Conservation (phyloP, 306 rosid genomes). For the Begonia masoniana region DNA sequence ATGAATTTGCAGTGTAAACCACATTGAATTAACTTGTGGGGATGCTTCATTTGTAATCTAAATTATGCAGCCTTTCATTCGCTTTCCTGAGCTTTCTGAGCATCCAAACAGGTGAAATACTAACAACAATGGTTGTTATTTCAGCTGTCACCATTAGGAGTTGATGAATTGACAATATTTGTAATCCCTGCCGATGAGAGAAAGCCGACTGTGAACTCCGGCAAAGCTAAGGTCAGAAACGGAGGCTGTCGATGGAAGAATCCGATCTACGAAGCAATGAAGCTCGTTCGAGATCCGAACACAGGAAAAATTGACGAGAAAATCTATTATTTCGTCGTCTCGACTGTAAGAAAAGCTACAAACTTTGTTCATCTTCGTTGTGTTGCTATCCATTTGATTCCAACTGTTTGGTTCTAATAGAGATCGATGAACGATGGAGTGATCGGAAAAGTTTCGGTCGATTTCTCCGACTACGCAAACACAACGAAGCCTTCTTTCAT, state of each 20-base stretch:
- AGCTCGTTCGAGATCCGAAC: constrained; percentile 46
- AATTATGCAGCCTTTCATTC: no score
- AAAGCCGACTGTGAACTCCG: constrained; percentile 56
- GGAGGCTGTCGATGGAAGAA: constrained; percentile 78
- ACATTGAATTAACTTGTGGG: neutral
- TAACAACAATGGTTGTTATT: constrained; percentile 10
- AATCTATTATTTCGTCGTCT: constrained; percentile 34
- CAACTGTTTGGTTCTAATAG: constrained; percentile 15
- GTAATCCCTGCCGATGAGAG: constrained; percentile 72
- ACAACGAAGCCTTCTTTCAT: constrained; percentile 45
- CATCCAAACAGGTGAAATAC: neutral
- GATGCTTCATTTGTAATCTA: neutral
- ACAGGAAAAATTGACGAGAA: constrained; percentile 64
- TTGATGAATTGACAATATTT: constrained; percentile 58
- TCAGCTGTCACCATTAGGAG: constrained; percentile 56
- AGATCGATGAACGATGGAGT: constrained; percentile 41
- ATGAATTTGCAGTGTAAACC: neutral
- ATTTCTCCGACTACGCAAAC: constrained; percentile 64
- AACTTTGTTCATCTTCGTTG: no score
- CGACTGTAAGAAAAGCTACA: constrained; percentile 21
- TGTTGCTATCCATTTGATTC: no score
- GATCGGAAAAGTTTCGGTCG: constrained; percentile 59
- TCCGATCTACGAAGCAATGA: constrained; percentile 61
- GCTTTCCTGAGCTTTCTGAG: neutral
- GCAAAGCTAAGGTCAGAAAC: constrained; percentile 41